A percentile compares a stretch with the other conserved stretches of the same genome.
Conservation (phyloP, 805 yeast species). For the Yamadazyma tumulicola region DNA sequence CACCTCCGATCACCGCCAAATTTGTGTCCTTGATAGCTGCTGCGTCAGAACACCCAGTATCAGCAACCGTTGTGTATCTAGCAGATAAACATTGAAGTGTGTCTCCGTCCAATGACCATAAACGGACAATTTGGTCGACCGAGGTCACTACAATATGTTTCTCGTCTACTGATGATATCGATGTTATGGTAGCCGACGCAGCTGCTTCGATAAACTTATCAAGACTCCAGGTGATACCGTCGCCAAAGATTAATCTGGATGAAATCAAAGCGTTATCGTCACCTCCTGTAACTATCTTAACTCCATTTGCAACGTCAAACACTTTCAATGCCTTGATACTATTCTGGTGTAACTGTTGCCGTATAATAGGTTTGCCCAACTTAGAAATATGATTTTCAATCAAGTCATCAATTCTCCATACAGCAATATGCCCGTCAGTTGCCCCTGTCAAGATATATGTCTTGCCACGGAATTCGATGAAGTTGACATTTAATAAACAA, state of each 20-base stretch:
- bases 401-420: conserved; percentile 46
- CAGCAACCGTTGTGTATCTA: conserved; percentile 79
- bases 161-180: conserved; percentile 39
- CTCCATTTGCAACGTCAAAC: conserved; percentile 4
- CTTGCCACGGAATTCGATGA: conserved; percentile 29
- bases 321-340: conserved; percentile 65
- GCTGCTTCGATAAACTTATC: conserved; percentile 48
- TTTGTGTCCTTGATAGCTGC: conserved; percentile 21
- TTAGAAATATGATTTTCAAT: background rate
- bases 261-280: conserved; percentile 75
- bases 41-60: conserved; percentile 72
- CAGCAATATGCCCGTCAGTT: conserved; percentile 76
- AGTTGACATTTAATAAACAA: conserved; percentile 65
- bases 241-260: conserved; percentile 16
- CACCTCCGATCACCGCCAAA: conserved; percentile 65
- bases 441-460: conserved; percentile 55
- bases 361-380: conserved; percentile 28
- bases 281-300: conserved; percentile 70
- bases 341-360: conserved; percentile 73
- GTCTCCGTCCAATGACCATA: conserved; percentile 50
- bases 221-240: conserved; percentile 20
- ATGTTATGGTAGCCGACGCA: conserved; percentile 85
- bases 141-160: conserved; percentile 53
- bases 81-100: conserved; percentile 29
- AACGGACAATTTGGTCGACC: conserved; percentile 75